Evolutionary conservation across 2,329 filamentous ascomycete species (phyloP).

Genomic region (Harringtonia lauricola): DNA sequence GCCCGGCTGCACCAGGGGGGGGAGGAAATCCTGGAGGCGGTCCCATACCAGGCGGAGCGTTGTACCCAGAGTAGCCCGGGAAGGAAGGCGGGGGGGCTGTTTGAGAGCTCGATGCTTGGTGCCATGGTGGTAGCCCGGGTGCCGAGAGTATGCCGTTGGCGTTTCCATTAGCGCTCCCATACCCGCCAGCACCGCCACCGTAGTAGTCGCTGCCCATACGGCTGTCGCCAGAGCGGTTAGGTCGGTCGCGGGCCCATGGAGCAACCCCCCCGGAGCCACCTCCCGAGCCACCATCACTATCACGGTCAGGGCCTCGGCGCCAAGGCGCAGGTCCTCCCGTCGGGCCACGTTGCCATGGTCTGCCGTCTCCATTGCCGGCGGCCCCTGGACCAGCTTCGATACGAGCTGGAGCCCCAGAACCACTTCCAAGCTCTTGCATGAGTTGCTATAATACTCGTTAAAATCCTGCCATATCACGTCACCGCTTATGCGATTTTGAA

Average conservation of each 20-base stretch:
- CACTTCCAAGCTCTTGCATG: constrained; percentile 91
- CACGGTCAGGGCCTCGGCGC: constrained; percentile 47
- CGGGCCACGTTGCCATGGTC: constrained; percentile 82
- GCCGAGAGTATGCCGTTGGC: constrained; percentile 29
- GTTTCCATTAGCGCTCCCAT: constrained; percentile 15
- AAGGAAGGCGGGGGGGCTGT: constrained; percentile 32
- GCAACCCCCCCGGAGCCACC: constrained; percentile 35
- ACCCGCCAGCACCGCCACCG: constrained; percentile 8
- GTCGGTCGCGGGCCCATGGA: constrained; percentile 52
- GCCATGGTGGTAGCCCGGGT: constrained; percentile 42
- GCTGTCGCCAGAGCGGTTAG: constrained; percentile 33
- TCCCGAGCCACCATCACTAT: constrained; percentile 26
- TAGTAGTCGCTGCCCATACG: constrained; percentile 28
- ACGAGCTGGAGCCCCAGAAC: constrained; percentile 58
- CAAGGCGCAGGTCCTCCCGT: constrained; percentile 79
- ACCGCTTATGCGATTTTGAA: no score
- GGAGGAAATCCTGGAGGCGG: constrained; percentile 11
- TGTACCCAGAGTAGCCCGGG: constrained; percentile 26
- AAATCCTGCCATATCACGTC: no score
- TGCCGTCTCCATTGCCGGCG: constrained; percentile 49
- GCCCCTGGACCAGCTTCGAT: constrained; percentile 75
- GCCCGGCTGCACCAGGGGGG: constrained; percentile 12
- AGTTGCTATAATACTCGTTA: constrained; percentile 58
- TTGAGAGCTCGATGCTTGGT: constrained; percentile 25
- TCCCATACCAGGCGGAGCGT: constrained; percentile 39